A percentile compares a stretch with the other conserved stretches of the same genome.
Evolutionary conservation across 2,329 filamentous ascomycete species (phyloP).

Genomic region (Hyphodiscus sp.): DNA sequence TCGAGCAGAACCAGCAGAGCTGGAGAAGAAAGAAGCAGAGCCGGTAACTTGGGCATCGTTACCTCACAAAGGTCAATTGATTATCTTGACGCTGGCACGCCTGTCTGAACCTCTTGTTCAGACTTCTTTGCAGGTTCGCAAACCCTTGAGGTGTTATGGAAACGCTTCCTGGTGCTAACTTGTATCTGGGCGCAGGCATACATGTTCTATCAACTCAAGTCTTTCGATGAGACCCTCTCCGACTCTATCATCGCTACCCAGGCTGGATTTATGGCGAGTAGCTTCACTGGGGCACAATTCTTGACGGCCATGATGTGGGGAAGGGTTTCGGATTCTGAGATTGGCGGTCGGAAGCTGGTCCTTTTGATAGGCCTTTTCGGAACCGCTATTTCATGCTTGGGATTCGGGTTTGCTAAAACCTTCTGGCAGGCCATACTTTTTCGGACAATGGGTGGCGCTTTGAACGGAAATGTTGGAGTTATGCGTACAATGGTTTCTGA

Average conservation of each 20-base stretch:
- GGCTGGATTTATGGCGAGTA: conserved; percentile 69
- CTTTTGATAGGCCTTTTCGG: conserved; percentile 70
- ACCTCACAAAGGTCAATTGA: conserved; percentile 69
- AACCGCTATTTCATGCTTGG: conserved; percentile 47
- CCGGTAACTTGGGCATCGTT: conserved; percentile 63
- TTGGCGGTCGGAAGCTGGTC: conserved; percentile 70
- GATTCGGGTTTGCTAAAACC: conserved; percentile 62
- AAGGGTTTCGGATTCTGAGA: conserved; percentile 55
- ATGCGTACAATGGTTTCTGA: conserved; percentile 61
- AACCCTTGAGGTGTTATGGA: conserved; percentile 29
- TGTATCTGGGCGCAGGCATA: conserved; percentile 45
- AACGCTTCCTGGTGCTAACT: not conserved
- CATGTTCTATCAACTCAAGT: conserved; percentile 84
- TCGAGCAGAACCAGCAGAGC: not conserved
- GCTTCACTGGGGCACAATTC: conserved; percentile 78
- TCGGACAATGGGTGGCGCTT: conserved; percentile 65
- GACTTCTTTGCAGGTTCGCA: conserved; percentile 44
- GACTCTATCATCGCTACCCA: conserved; percentile 66
- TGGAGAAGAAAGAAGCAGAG: not conserved
- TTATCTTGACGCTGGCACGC: conserved; percentile 70
- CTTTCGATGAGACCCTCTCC: conserved; percentile 52
- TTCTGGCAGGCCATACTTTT: conserved; percentile 71
- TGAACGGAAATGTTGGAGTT: conserved; percentile 68
- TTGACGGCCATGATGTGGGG: conserved; percentile 80
- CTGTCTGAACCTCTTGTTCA: conserved; percentile 78